Conservation (phyloP, 768 basidiomycete species). For the Boletus edulis region DNA sequence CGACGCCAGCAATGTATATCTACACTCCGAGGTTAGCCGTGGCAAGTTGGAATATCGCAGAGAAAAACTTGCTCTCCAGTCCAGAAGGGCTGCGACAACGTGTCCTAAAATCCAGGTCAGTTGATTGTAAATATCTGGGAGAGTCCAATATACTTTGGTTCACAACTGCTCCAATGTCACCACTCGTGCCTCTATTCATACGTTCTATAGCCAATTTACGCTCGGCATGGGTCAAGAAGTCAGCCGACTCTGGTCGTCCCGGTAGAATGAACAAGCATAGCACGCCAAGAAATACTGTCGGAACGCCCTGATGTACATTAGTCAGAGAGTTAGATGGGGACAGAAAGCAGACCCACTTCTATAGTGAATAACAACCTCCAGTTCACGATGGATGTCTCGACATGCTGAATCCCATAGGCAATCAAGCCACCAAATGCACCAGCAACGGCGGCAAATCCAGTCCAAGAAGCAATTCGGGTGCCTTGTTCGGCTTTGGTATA, state of each 20-base stretch:
- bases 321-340: background rate
- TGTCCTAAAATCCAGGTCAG: slow-evolving; percentile 31
- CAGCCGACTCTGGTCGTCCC: slow-evolving; percentile 32
- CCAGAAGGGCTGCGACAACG: slow-evolving; percentile 41
- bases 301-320: slow-evolving; percentile 49
- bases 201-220: slow-evolving; percentile 33
- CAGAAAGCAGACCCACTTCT: slow-evolving; percentile 13
- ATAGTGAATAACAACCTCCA: slow-evolving; percentile 40
- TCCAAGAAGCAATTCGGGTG: slow-evolving; percentile 49
- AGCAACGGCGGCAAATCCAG: slow-evolving; percentile 53
- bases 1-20: slow-evolving; percentile 45
- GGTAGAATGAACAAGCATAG: slow-evolving; percentile 32
- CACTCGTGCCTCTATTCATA: slow-evolving; percentile 40
- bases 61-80: slow-evolving; percentile 38
- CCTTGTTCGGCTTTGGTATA: slow-evolving; percentile 50
- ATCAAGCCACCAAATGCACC: slow-evolving; percentile 56
- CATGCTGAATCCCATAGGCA: slow-evolving; percentile 50
- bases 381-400: slow-evolving; percentile 34
- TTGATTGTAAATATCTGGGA: background rate
- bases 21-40: slow-evolving; percentile 12
- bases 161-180: slow-evolving; percentile 41
- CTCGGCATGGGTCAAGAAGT: slow-evolving; percentile 32
- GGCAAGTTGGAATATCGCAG: background rate
- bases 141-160: slow-evolving; percentile 34
- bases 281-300: slow-evolving; percentile 35